Conservation (phyloP, 768 basidiomycete species). For the Collybiopsis confluens region DNA sequence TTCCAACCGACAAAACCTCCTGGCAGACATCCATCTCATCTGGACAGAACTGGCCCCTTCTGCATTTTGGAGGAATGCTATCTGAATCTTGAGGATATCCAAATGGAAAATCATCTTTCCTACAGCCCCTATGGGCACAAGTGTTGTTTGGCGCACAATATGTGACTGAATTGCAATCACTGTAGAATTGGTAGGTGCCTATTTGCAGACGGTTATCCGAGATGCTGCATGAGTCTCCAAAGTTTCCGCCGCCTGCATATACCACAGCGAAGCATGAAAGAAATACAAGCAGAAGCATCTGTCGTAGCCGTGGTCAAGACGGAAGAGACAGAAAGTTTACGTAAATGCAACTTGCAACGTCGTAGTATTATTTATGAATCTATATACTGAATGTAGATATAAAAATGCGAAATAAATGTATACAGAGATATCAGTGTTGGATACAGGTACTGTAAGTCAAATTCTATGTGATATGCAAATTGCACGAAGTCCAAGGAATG, state of each 20-base stretch:
- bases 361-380: not conserved
- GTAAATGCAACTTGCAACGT: not conserved
- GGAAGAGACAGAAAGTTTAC: not conserved
- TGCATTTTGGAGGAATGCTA: conserved; percentile 58
- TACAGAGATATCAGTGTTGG: not conserved
- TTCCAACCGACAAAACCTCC: conserved; percentile 51
- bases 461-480: not conserved
- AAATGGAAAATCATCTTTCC: conserved; percentile 75
- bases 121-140: conserved; percentile 66
- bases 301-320: conserved; percentile 17
- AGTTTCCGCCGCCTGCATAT: conserved; percentile 42
- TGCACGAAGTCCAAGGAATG: conserved; percentile 5
- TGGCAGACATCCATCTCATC: conserved; percentile 78
- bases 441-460: conserved; percentile 3
- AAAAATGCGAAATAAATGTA: not conserved
- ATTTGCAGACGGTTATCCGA: conserved; percentile 63
- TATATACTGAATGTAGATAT: too few species aligned
- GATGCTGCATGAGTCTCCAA: conserved; percentile 45
- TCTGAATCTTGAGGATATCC: conserved; percentile 44
- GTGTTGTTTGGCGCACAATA: conserved; percentile 55
- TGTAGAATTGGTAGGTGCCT: conserved; percentile 77
- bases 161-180: conserved; percentile 68
- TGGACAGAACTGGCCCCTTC: conserved; percentile 68
- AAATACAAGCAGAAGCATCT: conserved; percentile 45
- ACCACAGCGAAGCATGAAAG: conserved; percentile 34